phyloP scores from a whole-genome alignment of 2,329 filamentous ascomycete genomes.

The Ophiostoma quercus region DNA sequence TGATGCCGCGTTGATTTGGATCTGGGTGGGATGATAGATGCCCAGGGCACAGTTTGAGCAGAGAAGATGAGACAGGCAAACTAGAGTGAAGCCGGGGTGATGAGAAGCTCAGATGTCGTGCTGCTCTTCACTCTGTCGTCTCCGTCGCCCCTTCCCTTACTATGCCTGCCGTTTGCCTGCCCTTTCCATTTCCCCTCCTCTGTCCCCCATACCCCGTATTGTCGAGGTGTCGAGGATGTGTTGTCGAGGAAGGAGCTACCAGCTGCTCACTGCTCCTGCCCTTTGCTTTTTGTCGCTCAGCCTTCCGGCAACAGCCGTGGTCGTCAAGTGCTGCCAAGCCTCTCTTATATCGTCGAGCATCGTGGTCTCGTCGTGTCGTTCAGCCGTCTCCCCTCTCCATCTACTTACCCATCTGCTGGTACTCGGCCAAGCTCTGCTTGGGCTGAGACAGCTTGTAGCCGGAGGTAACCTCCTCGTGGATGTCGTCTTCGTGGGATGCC shows the following conservation, averaged over 20 bases:
- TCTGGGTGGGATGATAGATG: background rate
- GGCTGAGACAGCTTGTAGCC: constrained; percentile 96
- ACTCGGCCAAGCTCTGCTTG: constrained; percentile 95
- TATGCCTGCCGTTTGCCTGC: background rate
- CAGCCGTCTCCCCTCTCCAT: too few relatives aligned
- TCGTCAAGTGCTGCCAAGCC: background rate
- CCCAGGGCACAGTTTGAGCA: background rate
- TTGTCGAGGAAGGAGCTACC: background rate
- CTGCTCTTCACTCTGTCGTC: background rate
- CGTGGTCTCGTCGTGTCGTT: background rate
- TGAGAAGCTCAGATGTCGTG: background rate
- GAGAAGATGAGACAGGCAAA: background rate
- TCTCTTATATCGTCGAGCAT: background rate
- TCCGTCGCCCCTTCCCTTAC: background rate
- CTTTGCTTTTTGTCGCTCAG: background rate
- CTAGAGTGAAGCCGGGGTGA: background rate
- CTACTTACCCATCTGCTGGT: constrained; percentile 75
- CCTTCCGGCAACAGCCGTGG: background rate
- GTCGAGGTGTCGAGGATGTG: background rate
- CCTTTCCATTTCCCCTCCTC: background rate
- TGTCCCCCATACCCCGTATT: background rate
- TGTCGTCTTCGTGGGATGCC: constrained; percentile 67
- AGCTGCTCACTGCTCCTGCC: background rate
- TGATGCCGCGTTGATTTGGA: background rate
- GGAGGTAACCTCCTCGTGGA: constrained; percentile 73